Conservation (phyloP, 1,139 yeast species). For the Candida pseudocylindracea region DNA sequence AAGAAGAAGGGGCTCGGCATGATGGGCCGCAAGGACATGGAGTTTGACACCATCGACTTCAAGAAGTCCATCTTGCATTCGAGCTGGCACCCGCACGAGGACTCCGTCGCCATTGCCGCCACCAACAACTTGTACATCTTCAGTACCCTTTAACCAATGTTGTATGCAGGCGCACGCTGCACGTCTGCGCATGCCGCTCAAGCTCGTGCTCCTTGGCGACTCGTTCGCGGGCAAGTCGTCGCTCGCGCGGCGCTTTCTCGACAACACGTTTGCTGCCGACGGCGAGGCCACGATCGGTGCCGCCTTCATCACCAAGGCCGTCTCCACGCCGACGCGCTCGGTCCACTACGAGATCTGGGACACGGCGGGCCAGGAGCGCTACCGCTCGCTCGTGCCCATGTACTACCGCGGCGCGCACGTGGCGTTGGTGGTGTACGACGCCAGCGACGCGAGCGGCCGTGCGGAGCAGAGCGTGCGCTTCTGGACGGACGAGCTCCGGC, state of each 20-base stretch:
- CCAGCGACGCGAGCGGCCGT: no score
- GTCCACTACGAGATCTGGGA: slow-evolving; percentile 26
- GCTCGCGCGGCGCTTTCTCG: slow-evolving; percentile 18
- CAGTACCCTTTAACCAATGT: slow-evolving; percentile 45
- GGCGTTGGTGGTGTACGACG: slow-evolving; percentile 16
- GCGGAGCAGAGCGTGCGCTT: no score
- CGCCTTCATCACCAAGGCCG: slow-evolving; percentile 4
- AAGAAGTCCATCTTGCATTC: slow-evolving; percentile 86
- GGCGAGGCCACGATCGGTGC: slow-evolving; percentile 12
- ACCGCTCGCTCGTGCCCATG: slow-evolving; percentile 24
- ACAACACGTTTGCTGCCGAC: slow-evolving; percentile 13
- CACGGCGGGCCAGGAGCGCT: slow-evolving; percentile 27
- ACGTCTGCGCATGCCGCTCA: slow-evolving; percentile 4
- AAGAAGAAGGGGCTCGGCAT: slow-evolving; percentile 7
- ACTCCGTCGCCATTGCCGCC: slow-evolving; percentile 95
- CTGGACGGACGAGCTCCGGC: no score
- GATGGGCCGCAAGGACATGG: slow-evolving; percentile 17
- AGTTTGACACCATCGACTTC: slow-evolving; percentile 71
- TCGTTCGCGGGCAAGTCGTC: slow-evolving; percentile 26
- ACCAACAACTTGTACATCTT: slow-evolving; percentile 81
- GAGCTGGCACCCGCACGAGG: slow-evolving; percentile 97
- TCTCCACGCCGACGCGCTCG: slow-evolving; percentile 9
- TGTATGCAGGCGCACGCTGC: no score
- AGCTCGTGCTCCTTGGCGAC: slow-evolving; percentile 21
- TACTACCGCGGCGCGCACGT: slow-evolving; percentile 21